A percentile compares a stretch with the other conserved stretches of the same genome.
These are phyloP conservation scores for Aspergillus fructus DNA, from an alignment of 2,329 filamentous ascomycete genomes.

Conservation along the genomic window DNA sequence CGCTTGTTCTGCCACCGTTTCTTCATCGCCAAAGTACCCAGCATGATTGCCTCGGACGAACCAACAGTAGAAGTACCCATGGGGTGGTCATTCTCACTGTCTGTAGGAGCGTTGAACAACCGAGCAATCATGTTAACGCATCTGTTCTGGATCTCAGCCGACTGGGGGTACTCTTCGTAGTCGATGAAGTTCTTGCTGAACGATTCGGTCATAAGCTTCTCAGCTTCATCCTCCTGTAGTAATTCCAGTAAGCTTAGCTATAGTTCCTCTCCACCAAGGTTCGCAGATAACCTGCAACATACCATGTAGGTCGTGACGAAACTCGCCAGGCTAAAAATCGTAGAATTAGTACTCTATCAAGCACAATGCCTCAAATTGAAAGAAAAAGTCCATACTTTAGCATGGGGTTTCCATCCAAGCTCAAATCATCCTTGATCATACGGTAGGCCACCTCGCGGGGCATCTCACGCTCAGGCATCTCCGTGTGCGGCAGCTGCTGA, in stretches of 20 bases:
- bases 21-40: conserved; percentile 78
- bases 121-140: conserved; percentile 88
- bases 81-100: conserved; percentile 57
- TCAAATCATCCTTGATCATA: conserved; percentile 94
- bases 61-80: conserved; percentile 88
- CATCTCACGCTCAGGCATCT: conserved; percentile 91
- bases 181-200: conserved; percentile 96
- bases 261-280: not conserved
- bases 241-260: conserved; percentile 6
- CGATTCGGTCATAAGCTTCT: conserved; percentile 90
- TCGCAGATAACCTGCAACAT: conserved; percentile 23
- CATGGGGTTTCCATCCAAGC: conserved; percentile 86
- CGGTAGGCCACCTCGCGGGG: conserved; percentile 89
- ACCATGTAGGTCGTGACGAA: conserved; percentile 98
- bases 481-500: conserved; percentile 73
- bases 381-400: conserved; percentile 49
- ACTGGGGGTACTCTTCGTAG: conserved; percentile 80
- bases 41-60: conserved; percentile 69
- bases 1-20: conserved; percentile 87
- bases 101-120: conserved; percentile 75
- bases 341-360: not conserved
- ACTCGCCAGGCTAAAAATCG: conserved; percentile 67
- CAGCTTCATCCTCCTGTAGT: conserved; percentile 79
- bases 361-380: not conserved
- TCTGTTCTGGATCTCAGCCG: conserved; percentile 84